phyloP scores from a whole-genome alignment of 1,284 basidiomycete species.

The Ceratobasidium sp. region DNA sequence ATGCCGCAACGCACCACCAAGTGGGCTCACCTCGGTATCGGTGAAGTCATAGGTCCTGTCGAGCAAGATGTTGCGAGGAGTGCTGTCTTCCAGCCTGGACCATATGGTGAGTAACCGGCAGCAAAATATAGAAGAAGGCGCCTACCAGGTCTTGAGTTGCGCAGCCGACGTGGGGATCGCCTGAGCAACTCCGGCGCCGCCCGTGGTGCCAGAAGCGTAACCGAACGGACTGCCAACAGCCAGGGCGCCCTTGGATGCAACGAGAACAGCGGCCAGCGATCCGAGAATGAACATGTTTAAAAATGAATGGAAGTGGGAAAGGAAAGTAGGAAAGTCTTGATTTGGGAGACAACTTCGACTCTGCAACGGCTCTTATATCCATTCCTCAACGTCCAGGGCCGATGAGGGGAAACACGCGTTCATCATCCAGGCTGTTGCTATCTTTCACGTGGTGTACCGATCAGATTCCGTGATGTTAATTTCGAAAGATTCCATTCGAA shows the following conservation, averaged over 20 bases:
- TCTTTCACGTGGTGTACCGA: too few species aligned
- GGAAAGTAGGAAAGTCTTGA: too few species aligned
- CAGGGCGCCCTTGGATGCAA: not conserved
- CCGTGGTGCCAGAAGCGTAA: conserved; percentile 45
- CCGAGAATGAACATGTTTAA: not conserved
- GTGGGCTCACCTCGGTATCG: not conserved
- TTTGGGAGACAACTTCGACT: too few species aligned
- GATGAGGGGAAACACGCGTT: too few species aligned
- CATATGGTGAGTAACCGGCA: not conserved
- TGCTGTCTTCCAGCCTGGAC: conserved; percentile 46
- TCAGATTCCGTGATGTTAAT: too few species aligned
- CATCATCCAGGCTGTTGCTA: too few species aligned
- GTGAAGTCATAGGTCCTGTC: conserved; percentile 49
- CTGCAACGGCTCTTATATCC: too few species aligned
- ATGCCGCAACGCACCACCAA: not conserved
- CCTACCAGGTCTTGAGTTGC: conserved; percentile 43
- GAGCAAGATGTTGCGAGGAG: conserved; percentile 48
- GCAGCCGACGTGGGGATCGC: conserved; percentile 46
- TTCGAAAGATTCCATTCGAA: too few species aligned
- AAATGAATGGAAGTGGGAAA: not conserved
- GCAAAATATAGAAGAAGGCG: conserved; percentile 13
- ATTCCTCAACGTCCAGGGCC: too few species aligned
- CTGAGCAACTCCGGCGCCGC: conserved; percentile 47
- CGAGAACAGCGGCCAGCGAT: not conserved
- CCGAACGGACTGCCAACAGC: conserved; percentile 45